Base-by-base conservation (phyloP, 139 green algal species). In the Mesotaenium endlicherianum region DNA sequence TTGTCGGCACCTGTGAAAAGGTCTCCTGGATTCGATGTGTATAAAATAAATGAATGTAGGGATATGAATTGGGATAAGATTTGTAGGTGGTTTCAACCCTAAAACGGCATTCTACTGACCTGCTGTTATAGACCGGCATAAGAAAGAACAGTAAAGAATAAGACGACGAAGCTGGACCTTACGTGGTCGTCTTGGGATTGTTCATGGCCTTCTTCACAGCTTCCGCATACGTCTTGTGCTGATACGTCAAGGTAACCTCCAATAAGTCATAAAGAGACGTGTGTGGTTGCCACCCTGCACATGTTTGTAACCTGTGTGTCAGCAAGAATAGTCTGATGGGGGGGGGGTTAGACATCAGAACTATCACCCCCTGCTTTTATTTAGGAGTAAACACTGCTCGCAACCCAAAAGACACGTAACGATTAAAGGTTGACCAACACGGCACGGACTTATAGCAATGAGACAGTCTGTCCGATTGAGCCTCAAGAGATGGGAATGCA, bases 141-240 rank as follows among this genome's bases (percentile, higher is more conserved):
- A n/a, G n/a, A n/a, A n/a, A n/a, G n/a, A n/a, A n/a, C n/a, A n/a
- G n/a, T n/a, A n/a, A n/a, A n/a, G n/a, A n/a, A n/a, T n/a, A n/a
- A n/a, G n/a, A n/a, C n/a, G n/a, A n/a, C n/a, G n/a, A n/a, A n/a
- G n/a, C n/a, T n/a, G n/a, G n/a, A n/a, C n/a, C 64, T 75, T 16
- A 75, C 40, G 34, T 58, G 14, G 64, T 44, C 14, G 64, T 16
- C 70, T 11, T 78, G 8, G 43, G 5, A 8, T 78, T 78, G 20
- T 16, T 69, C 70, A 68, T 78, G 14, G 14, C n/a, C 5, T 69
- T 6, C 70, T 78, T 78, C 3, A 83, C 30, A 43, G 77, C 59
- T 34, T 75, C 77, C 5, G 77, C 77, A 57, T 83, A 83, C n/a
- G 77, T 83, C 5, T 14, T 75, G 34, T 83, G 67, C 55, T 77